Conservation (phyloP, 176 grass and related monocot species). For the Carex kokanica region DNA sequence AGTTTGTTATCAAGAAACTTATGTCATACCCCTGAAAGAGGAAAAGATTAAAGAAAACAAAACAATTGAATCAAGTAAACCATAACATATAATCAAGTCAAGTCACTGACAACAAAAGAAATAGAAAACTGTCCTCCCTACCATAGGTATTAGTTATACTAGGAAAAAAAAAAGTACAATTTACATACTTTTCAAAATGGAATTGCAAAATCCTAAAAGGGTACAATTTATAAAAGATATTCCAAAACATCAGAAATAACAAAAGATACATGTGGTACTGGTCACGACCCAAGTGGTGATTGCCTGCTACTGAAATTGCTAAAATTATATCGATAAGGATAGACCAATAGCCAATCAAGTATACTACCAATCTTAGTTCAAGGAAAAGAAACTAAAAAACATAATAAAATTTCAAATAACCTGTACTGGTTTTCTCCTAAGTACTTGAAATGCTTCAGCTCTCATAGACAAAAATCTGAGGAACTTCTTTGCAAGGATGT, state of each 20-base stretch:
- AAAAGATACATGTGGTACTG: background rate
- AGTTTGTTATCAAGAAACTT: conserved; percentile 98
- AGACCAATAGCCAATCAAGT: background rate
- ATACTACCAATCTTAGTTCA: background rate
- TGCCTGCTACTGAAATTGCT: background rate
- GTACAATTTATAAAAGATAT: background rate
- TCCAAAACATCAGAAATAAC: background rate
- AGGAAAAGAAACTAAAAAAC: background rate
- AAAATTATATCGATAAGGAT: background rate
- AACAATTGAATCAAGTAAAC: background rate
- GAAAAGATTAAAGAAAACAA: background rate
- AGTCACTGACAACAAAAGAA: background rate
- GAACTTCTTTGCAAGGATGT: conserved; percentile 94
- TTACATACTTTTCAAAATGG: background rate
- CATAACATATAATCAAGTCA: background rate
- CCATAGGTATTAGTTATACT: background rate
- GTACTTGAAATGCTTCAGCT: conserved; percentile 90
- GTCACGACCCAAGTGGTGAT: background rate
- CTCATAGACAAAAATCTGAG: conserved; percentile 96
- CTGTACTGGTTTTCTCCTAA: conserved; percentile 96
- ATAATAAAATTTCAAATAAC: conserved; percentile 27
- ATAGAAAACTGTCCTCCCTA: background rate
- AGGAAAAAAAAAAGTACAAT: background rate
- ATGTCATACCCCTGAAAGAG: conserved; percentile 87
- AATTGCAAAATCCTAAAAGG: background rate